Base-by-base conservation (phyloP, 345 rosid species). In the Eutrema yunnanense region DNA sequence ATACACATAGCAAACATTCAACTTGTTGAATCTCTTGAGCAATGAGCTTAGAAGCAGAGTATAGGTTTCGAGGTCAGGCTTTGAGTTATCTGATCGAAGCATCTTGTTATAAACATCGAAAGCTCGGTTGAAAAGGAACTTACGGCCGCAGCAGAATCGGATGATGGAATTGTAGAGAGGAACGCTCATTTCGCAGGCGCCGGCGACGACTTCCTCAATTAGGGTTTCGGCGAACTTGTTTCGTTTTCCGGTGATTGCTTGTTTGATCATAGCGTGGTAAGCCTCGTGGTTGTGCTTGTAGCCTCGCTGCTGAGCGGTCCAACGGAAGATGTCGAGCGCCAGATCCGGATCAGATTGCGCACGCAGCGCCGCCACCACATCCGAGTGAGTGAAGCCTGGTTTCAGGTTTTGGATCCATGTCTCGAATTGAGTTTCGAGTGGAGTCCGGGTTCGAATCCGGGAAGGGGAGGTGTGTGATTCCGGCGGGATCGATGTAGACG, bases 301-400 rank as follows among this genome's bases (percentile, higher is more conserved):
- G 8, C 82, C 82, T 58, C 90, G 86, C 38, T 85, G 87, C 63
- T 78, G 90, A 38, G 96, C 80, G 4, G 96, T 86, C 97, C 99
- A 95, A 3, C 96, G 97, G 87, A 92, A 95, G 53, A 95, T 88
- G 76, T 90, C 96, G 70, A 84, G 79, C 4, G 96, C 96, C 42
- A 95, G 90, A 80, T 95, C 92, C 10, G 99, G 88, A 73, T 95
- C 97, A 5, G 85, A 74, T 78, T 88, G 98, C 22, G 94, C 87
- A 8, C 81, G 86, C 54, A 95, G 59, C 40, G 97, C 96, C 4
- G 69, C 43, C 8, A 79, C 89, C 9, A 95, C 98, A 32, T 92
- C 94, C 6, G 84, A 53, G 0, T 88, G 72, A 30, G 86, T 85
- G 87, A 95, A 92, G 2, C 96, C 98, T 30, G 92, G 96, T 79